These are phyloP conservation scores for Coriaria nepalensis DNA, from an alignment of 306 rosid genomes.

Conservation along the genomic window DNA sequence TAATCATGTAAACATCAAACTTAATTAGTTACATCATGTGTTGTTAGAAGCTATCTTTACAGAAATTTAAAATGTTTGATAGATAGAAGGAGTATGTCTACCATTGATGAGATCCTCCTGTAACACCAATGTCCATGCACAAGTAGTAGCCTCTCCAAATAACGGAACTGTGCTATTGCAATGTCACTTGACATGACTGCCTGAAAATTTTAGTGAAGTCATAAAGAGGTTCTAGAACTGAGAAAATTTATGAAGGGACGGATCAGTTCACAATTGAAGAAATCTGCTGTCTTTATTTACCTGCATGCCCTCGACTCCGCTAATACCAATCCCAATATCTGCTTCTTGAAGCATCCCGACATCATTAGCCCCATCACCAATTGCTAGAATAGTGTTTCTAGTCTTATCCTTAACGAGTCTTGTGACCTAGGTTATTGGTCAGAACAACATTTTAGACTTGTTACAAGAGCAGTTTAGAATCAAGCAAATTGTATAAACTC, in stretches of 20 bases:
- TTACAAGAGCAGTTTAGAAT: too few species aligned
- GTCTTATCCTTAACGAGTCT: constrained; percentile 63
- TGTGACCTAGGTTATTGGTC: constrained; percentile 48
- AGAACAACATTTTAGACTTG: too few species aligned
- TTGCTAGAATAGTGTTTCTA: constrained; percentile 72
- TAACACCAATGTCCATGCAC: constrained; percentile 99
- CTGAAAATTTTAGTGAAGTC: constrained; percentile 31
- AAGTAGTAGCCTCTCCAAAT: constrained; percentile 81
- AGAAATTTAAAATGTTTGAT: too few species aligned
- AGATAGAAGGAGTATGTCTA: constrained; percentile 18
- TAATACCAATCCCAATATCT: constrained; percentile 91
- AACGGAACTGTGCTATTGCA: constrained; percentile 90
- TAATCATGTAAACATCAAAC: too few species aligned
- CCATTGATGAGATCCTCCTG: constrained; percentile 96
- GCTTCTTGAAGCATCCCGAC: constrained; percentile 99
- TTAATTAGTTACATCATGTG: too few species aligned
- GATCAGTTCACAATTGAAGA: too few species aligned
- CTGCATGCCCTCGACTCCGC: constrained; percentile 99
- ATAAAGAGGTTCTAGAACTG: constrained; percentile 4
- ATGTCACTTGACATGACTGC: constrained; percentile 99
- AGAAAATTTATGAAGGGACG: too few species aligned
- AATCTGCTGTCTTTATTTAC: too few species aligned
- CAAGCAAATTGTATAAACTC: too few species aligned
- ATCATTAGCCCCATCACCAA: constrained; percentile 99
- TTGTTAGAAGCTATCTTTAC: too few species aligned